phyloP scores from a whole-genome alignment of 129 eudicot species.

The Artemisia argyi region DNA sequence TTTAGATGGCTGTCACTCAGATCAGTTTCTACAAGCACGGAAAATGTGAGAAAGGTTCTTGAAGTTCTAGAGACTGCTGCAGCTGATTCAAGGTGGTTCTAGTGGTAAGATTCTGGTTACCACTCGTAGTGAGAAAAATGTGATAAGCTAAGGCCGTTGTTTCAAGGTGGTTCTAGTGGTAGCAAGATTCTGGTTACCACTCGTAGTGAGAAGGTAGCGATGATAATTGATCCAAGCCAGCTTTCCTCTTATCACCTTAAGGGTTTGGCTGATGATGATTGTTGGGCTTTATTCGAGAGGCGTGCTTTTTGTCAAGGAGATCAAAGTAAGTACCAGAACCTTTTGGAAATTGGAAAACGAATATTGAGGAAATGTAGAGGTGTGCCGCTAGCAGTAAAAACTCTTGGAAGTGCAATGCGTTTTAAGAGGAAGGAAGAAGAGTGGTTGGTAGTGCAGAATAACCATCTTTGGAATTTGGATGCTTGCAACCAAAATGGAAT shows the following conservation, averaged over 20 bases:
- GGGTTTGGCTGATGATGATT: conserved; percentile 25
- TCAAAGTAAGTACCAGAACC: conserved; percentile 4
- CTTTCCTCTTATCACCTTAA: conserved; percentile 19
- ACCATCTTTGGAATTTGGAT: conserved; percentile 27
- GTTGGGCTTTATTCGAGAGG: conserved; percentile 30
- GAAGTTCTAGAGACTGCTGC: conserved; percentile 24
- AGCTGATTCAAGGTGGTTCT: conserved; percentile 16
- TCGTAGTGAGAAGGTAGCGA: conserved; percentile 32
- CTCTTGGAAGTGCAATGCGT: conserved; percentile 31
- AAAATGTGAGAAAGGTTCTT: conserved; percentile 13
- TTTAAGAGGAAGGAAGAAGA: conserved; percentile 25
- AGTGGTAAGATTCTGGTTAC: conserved; percentile 38
- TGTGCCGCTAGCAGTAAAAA: conserved; percentile 39
- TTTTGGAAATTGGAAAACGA: conserved; percentile 30
- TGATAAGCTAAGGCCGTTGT: conserved; percentile 19
- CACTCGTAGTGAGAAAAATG: conserved; percentile 39
- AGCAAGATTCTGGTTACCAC: conserved; percentile 46
- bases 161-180: conserved; percentile 19
- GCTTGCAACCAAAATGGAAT: conserved; percentile 18
- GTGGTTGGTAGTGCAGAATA: conserved; percentile 33
- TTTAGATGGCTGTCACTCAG: conserved; percentile 3
- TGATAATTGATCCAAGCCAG: conserved; percentile 17
- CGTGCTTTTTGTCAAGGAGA: conserved; percentile 28
- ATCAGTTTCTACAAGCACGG: conserved; percentile 12
- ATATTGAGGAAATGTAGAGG: conserved; percentile 37